Evolutionary conservation across 1,284 basidiomycete species (phyloP).

Genomic region (Austroboletus olivaceoglutinosus): DNA sequence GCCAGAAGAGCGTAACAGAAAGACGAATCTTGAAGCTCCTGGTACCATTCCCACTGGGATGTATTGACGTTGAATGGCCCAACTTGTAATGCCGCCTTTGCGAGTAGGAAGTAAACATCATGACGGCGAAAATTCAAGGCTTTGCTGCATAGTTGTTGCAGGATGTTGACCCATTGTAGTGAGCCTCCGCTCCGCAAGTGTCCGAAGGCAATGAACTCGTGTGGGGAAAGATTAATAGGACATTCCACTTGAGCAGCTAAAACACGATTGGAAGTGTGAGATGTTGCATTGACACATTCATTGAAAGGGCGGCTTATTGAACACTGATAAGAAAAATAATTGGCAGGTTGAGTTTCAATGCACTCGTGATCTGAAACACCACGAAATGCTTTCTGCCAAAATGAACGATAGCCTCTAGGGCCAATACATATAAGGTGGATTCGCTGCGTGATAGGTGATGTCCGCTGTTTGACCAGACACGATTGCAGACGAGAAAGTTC

Average conservation of each 20-base stretch:
- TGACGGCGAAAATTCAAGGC: constrained; percentile 35
- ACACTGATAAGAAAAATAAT: not conserved
- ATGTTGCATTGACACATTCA: constrained; percentile 15
- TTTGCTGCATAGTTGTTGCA: constrained; percentile 37
- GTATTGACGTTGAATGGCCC: constrained; percentile 29
- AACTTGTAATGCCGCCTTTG: constrained; percentile 42
- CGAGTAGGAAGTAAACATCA: constrained; percentile 40
- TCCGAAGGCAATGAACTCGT: no score
- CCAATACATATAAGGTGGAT: not conserved
- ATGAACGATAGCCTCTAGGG: not conserved
- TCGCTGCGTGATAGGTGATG: not conserved
- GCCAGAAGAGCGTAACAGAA: constrained; percentile 36
- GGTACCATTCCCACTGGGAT: constrained; percentile 32
- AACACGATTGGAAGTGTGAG: constrained; percentile 31
- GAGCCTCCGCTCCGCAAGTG: constrained; percentile 43
- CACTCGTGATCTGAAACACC: not conserved
- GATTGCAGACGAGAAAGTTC: not conserved
- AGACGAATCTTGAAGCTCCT: constrained; percentile 21
- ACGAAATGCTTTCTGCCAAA: not conserved
- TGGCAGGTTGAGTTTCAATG: no score
- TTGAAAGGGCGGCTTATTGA: constrained; percentile 11
- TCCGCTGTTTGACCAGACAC: not conserved
- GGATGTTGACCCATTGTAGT: constrained; percentile 50
- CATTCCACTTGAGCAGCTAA: constrained; percentile 37
- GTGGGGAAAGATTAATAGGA: constrained; percentile 26